Conservation (phyloP, 2,329 filamentous ascomycete genomes). For the Aspergillus sp. region DNA sequence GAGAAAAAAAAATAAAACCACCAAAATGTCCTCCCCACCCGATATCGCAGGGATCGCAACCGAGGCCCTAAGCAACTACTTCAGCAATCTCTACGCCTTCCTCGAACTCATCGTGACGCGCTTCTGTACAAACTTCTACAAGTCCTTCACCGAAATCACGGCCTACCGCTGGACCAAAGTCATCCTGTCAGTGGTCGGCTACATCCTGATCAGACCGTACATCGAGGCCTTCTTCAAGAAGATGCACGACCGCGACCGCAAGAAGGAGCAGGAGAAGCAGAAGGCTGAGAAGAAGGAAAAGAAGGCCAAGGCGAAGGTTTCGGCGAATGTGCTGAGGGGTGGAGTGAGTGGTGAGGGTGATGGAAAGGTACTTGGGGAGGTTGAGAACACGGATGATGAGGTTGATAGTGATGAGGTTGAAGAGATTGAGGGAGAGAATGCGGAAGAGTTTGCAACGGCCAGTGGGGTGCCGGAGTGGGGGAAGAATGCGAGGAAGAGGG, state of each 20-base stretch:
- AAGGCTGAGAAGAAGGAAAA: slow-evolving; percentile 53
- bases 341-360: slow-evolving; percentile 49
- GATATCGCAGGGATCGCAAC: slow-evolving; percentile 24
- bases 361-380: slow-evolving; percentile 45
- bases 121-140: slow-evolving; percentile 41
- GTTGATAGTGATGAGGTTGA: slow-evolving; percentile 37
- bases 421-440: slow-evolving; percentile 24
- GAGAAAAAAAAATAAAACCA: neutral
- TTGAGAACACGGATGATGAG: slow-evolving; percentile 45
- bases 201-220: slow-evolving; percentile 72
- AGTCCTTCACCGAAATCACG: slow-evolving; percentile 45
- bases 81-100: slow-evolving; percentile 27
- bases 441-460: slow-evolving; percentile 41
- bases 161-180: slow-evolving; percentile 62
- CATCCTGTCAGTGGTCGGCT: slow-evolving; percentile 69
- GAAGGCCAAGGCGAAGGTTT: slow-evolving; percentile 57
- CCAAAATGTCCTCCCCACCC: slow-evolving; percentile 24
- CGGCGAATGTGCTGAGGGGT: slow-evolving; percentile 65
- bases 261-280: slow-evolving; percentile 55
- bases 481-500: slow-evolving; percentile 67
- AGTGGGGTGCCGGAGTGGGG: slow-evolving; percentile 61
- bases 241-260: slow-evolving; percentile 42
- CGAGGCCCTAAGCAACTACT: slow-evolving; percentile 32
- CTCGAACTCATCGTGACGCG: slow-evolving; percentile 27
- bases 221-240: slow-evolving; percentile 66